Percentiles rank a stretch among this genome's conserved stretches.
phyloP scores from a whole-genome alignment of 441 rosid species.

The Breynia disticha region DNA sequence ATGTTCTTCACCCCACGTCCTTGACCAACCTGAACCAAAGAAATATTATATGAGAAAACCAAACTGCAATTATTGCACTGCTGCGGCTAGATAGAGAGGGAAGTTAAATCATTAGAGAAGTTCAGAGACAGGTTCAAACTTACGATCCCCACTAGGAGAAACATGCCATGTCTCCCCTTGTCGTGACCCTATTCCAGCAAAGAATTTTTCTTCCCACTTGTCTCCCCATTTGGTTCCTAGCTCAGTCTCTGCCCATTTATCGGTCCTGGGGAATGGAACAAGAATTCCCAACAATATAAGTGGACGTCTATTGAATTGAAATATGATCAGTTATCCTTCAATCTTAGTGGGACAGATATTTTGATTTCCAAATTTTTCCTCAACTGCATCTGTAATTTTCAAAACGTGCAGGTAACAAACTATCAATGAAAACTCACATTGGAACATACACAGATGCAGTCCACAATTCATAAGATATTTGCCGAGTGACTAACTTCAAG shows the following conservation, averaged over 20 bases:
- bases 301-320: background rate
- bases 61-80: background rate
- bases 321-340: background rate
- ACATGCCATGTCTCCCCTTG: conserved; percentile 99
- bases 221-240: conserved; percentile 98
- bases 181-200: conserved; percentile 89
- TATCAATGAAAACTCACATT: no score
- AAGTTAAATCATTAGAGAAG: background rate
- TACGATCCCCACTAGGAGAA: conserved; percentile 73
- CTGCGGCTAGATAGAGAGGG: background rate
- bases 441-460: no score
- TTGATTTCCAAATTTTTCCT: no score
- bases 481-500: background rate
- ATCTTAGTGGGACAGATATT: no score
- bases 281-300: conserved; percentile 8
- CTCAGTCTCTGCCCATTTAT: conserved; percentile 99
- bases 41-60: conserved; percentile 8
- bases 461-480: background rate
- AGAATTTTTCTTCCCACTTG: conserved; percentile 99
- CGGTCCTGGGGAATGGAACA: conserved; percentile 67
- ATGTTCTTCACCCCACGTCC: conserved; percentile 99
- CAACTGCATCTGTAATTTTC: no score
- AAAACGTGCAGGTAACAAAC: no score
- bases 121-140: conserved; percentile 14
- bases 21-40: conserved; percentile 74